These are phyloP conservation scores for Populus nigra DNA, from an alignment of 345 rosid species.

Conservation along the genomic window DNA sequence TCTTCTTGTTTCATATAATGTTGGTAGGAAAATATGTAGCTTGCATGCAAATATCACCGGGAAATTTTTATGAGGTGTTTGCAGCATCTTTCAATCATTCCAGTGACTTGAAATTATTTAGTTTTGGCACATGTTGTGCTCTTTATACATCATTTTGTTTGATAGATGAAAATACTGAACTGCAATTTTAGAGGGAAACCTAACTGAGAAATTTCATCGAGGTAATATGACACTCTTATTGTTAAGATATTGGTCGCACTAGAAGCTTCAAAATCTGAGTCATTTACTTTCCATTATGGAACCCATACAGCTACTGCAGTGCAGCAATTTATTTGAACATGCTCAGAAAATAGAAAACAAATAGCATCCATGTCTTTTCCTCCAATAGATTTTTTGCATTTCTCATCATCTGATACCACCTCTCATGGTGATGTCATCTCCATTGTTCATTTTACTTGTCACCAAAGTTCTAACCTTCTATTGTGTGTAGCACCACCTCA, in stretches of 20 bases:
- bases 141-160: neutral
- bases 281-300: neutral
- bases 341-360: neutral
- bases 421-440: neutral
- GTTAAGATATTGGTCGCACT: neutral
- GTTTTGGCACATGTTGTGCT: neutral
- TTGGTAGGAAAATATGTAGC: neutral
- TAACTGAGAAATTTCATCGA: neutral
- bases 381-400: neutral
- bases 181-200: neutral
- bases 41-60: neutral
- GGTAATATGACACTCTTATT: neutral
- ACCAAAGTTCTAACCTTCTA: neutral
- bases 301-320: too few species aligned
- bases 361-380: too few species aligned
- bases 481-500: neutral
- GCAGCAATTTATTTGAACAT: too few species aligned
- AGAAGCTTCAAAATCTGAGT: neutral
- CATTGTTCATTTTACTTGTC: neutral
- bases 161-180: neutral
- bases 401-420: neutral
- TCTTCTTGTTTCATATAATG: neutral
- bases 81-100: neutral
- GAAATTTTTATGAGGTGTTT: neutral
- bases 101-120: neutral